Base-by-base conservation (phyloP, 2,329 filamentous ascomycete species). In the Fusarium sp. region DNA sequence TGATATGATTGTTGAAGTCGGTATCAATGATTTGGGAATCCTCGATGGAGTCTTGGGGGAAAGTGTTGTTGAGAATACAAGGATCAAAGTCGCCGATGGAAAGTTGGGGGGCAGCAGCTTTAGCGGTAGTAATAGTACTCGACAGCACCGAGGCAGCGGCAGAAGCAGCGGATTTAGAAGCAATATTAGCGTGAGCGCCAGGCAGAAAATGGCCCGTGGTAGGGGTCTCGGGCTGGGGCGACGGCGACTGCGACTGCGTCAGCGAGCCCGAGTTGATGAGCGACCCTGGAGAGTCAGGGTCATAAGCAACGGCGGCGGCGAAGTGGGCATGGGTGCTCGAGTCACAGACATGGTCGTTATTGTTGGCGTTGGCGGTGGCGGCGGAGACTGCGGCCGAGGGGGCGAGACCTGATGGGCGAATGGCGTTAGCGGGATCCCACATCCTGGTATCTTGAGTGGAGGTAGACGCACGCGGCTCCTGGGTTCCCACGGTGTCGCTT, bases 221-320 rank as follows among this genome's bases (percentile, higher is more conserved):
- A 74, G 67, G 74, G 69, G 77, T 78, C 64, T 70, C 70, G 53
- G 77, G 76, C 67, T 78, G 76, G 69, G 77, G 76, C 71, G 77
- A 78, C 59, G 76, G 74, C 61, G 76, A 76, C 68, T 74, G 76
- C 67, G 76, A 76, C 69, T 75, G 76, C 68, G 77, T 78, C 71
- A 76, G 73, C 66, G 76, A 76, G 60, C 67, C 70, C 62, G 76
- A 78, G 68, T 72, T 74, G 67, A 77, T 72, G 55, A 66, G 66
- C 49, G 76, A 77, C 61, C 71, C 76, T 67, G 75, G 75, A 69
- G 76, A 77, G 70, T 76, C 75, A 71, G 75, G 71, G 66, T 69
- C 67, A 67, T 69, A 67, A 69, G 69, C 63, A 67, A 72, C 66
- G 63, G 63, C 60, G 58, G 63, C 58, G 72, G 63, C 62, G 65